Conservation (phyloP, 2,329 filamentous ascomycete genomes). For the Aspergillus alliaceus region DNA sequence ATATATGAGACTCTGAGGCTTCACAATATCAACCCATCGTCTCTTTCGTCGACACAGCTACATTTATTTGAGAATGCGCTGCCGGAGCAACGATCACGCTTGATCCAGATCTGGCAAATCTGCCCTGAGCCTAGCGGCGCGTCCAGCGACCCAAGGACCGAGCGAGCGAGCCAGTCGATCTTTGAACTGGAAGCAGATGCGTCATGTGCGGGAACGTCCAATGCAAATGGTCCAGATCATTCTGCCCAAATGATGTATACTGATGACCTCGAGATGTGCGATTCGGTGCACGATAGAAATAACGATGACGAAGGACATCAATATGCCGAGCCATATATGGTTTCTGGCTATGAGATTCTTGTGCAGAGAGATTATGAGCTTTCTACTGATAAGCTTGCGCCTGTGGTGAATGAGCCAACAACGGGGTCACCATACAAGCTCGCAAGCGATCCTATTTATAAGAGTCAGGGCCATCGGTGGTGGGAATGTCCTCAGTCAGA, state of each 20-base stretch:
- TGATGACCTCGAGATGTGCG: conserved; percentile 48
- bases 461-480: conserved; percentile 34
- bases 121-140: conserved; percentile 51
- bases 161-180: not conserved
- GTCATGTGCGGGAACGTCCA: not conserved
- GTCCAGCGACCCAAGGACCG: not conserved
- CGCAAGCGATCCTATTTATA: conserved; percentile 43
- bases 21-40: conserved; percentile 60
- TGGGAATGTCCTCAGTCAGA: conserved; percentile 34
- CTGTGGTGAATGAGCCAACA: conserved; percentile 23
- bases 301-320: conserved; percentile 27
- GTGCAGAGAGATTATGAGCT: conserved; percentile 63
- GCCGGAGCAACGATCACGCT: conserved; percentile 67
- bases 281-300: conserved; percentile 19
- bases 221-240: not conserved
- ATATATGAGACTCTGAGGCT: conserved; percentile 55
- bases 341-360: conserved; percentile 73
- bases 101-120: conserved; percentile 84
- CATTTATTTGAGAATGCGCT: conserved; percentile 77
- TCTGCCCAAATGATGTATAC: not conserved
- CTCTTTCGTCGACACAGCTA: conserved; percentile 72
- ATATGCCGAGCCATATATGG: conserved; percentile 79
- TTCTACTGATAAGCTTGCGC: conserved; percentile 13
- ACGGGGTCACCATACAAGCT: conserved; percentile 34
- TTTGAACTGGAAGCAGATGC: not conserved